phyloP scores from a whole-genome alignment of 2,329 filamentous ascomycete species.

The Pseudopyricularia javanii region DNA sequence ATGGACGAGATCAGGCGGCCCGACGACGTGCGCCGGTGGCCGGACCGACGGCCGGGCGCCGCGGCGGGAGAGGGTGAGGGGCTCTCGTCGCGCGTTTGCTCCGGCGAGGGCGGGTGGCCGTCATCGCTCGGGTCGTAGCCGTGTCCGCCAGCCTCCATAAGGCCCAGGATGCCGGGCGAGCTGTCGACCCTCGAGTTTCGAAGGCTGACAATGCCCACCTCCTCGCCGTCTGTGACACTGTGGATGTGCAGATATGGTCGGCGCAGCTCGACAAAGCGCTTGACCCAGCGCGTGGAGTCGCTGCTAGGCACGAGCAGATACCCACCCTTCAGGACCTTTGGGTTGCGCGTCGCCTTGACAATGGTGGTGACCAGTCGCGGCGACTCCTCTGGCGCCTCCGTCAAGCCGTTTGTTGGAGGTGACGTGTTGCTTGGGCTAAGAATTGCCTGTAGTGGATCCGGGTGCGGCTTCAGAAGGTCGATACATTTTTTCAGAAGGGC shows the following conservation, averaged over 20 bases:
- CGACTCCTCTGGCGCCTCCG: slow-evolving; percentile 30
- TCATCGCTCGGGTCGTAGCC: slow-evolving; percentile 8
- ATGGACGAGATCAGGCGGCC: slow-evolving; percentile 42
- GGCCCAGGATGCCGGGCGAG: slow-evolving; percentile 71
- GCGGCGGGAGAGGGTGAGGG: not conserved
- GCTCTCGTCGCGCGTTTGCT: slow-evolving; percentile 3
- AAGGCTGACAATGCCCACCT: slow-evolving; percentile 79
- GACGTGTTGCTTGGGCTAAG: slow-evolving; percentile 51
- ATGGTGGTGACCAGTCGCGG: slow-evolving; percentile 66
- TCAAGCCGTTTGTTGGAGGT: slow-evolving; percentile 53
- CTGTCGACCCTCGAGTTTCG: slow-evolving; percentile 86
- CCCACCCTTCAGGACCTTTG: slow-evolving; percentile 69
- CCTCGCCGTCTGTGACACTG: slow-evolving; percentile 73
- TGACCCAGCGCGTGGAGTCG: slow-evolving; percentile 74
- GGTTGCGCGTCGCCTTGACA: slow-evolving; percentile 68
- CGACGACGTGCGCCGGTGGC: slow-evolving; percentile 34
- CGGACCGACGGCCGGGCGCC: not conserved
- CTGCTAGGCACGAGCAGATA: slow-evolving; percentile 79
- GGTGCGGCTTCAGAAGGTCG: slow-evolving; percentile 51
- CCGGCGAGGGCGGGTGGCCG: slow-evolving; percentile 6
- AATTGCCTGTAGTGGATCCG: slow-evolving; percentile 41
- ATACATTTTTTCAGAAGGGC: slow-evolving; percentile 43
- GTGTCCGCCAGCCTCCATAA: slow-evolving; percentile 39
- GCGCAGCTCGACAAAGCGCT: slow-evolving; percentile 84
- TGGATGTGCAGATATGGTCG: slow-evolving; percentile 88